A percentile compares a stretch with the other conserved stretches of the same genome.
Conservation (phyloP, 306 rosid genomes). For the Vigna hirtella region DNA sequence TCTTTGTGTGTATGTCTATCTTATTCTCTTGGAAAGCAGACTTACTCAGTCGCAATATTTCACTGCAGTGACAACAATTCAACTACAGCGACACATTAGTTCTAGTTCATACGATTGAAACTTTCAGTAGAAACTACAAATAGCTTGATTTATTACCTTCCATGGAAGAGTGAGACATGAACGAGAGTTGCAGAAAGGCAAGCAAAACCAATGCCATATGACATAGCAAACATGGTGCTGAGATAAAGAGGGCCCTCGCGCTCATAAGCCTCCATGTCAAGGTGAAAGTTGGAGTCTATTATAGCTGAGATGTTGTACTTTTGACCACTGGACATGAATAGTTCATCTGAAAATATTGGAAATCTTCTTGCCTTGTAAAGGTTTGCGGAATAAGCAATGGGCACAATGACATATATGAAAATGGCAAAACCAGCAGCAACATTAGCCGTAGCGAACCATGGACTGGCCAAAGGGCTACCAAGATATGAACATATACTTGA, state of each 20-base stretch:
- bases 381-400: slow-evolving; percentile 69
- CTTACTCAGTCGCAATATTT: slow-evolving; percentile 71
- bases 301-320: slow-evolving; percentile 75
- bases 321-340: slow-evolving; percentile 70
- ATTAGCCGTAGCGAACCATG: slow-evolving; percentile 93
- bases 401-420: slow-evolving; percentile 64
- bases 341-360: slow-evolving; percentile 80
- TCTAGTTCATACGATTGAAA: not conserved
- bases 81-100: not conserved
- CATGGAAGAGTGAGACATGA: slow-evolving; percentile 80
- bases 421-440: slow-evolving; percentile 73
- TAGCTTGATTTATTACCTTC: slow-evolving; percentile 52
- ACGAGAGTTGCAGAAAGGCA: slow-evolving; percentile 79
- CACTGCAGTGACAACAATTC: slow-evolving; percentile 53
- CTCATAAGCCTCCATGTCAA: slow-evolving; percentile 66
- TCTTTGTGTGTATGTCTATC: slow-evolving; percentile 83
- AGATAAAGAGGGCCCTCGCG: slow-evolving; percentile 70
- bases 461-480: slow-evolving; percentile 86
- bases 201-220: slow-evolving; percentile 75
- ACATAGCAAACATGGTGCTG: slow-evolving; percentile 69
- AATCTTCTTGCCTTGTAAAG: slow-evolving; percentile 68
- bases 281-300: slow-evolving; percentile 65
- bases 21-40: slow-evolving; percentile 70
- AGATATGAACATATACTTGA: slow-evolving; percentile 79
- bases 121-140: not conserved